Percentiles rank a stretch among this genome's conserved stretches.
phyloP scores from a whole-genome alignment of 1,284 basidiomycete species.

The Melanopsichium pennsylvanicum region DNA sequence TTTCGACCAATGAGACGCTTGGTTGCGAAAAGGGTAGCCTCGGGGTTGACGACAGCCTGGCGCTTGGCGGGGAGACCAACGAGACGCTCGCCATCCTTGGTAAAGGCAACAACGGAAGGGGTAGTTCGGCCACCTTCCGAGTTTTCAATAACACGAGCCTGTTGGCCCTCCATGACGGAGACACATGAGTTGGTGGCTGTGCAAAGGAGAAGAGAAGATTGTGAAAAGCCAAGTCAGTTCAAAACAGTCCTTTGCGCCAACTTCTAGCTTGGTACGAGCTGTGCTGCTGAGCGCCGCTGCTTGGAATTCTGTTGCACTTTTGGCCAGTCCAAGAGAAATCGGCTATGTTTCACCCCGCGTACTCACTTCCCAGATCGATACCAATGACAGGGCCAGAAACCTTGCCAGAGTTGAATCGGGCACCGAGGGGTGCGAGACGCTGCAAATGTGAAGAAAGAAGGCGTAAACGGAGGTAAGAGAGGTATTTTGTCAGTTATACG shows the following conservation, averaged over 20 bases:
- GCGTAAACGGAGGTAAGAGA: no score
- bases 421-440: slow-evolving; percentile 53
- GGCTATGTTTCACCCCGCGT: not conserved
- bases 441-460: not conserved
- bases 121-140: slow-evolving; percentile 96
- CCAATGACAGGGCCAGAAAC: slow-evolving; percentile 63
- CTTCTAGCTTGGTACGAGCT: not conserved
- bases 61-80: slow-evolving; percentile 97
- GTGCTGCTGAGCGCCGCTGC: no score
- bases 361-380: slow-evolving; percentile 64
- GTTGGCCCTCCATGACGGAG: slow-evolving; percentile 78
- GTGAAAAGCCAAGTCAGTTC: no score
- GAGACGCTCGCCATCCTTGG: slow-evolving; percentile 76
- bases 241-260: not conserved
- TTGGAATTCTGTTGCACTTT: no score
- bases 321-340: not conserved
- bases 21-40: slow-evolving; percentile 73
- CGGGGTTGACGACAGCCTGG: slow-evolving; percentile 95
- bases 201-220: no score
- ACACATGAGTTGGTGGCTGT: slow-evolving; percentile 65
- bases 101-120: slow-evolving; percentile 97
- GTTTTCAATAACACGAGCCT: slow-evolving; percentile 96
- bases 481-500: slow-evolving; percentile 15
- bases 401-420: slow-evolving; percentile 56
- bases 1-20: slow-evolving; percentile 96